These are phyloP conservation scores for Vitis vinifera DNA, from an alignment of 164 flowering plant genomes.

Conservation along the genomic window ASM3070453v1 NC_081813.1:3370501-3371000, in stretches of 20 bases:
- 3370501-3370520: background rate
- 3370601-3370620: slow-evolving; percentile 28
- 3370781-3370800: background rate
- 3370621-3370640: slow-evolving; percentile 28
- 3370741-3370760: slow-evolving; percentile 11
- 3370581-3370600: slow-evolving; percentile 43
- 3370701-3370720: slow-evolving; percentile 8
- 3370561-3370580: slow-evolving; percentile 47
- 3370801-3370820: slow-evolving; percentile 25
- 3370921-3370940: slow-evolving; percentile 54
- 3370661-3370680: slow-evolving; percentile 21
- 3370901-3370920: slow-evolving; percentile 44
- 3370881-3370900: slow-evolving; percentile 14
- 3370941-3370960: slow-evolving; percentile 52
- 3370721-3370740: slow-evolving; percentile 1
- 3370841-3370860: slow-evolving; percentile 42
- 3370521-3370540: background rate
- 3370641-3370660: slow-evolving; percentile 37
- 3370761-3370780: slow-evolving; percentile 14
- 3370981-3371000: background rate
- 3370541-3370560: background rate
- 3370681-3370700: slow-evolving; percentile 4
- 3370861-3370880: slow-evolving; percentile 11
- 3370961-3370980: slow-evolving; percentile 16
- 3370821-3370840: slow-evolving; percentile 44